These are phyloP conservation scores for Cystobasidium pallidum DNA, from an alignment of 1,284 basidiomycete species.

Conservation along the genomic window DNA sequence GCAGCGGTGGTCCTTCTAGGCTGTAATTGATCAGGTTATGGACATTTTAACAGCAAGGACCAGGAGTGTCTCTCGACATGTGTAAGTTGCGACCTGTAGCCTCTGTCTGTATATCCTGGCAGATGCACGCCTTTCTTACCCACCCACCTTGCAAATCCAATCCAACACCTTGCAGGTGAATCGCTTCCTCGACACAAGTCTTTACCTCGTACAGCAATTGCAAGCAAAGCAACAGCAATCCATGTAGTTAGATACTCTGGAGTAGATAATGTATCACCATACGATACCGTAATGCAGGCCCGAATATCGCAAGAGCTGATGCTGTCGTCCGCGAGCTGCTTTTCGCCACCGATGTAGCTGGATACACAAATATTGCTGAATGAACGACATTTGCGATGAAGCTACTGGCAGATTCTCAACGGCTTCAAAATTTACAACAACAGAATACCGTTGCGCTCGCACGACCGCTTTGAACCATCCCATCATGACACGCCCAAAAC, in stretches of 20 bases:
- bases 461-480: too few species aligned
- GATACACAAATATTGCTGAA: background rate
- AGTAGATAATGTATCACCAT: background rate
- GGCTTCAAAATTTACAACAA: background rate
- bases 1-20: too few species aligned
- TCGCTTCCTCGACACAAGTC: constrained; percentile 88
- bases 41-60: constrained; percentile 44
- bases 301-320: background rate
- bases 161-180: constrained; percentile 42
- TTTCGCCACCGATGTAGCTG: background rate
- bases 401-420: background rate
- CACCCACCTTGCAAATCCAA: background rate
- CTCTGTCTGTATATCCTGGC: background rate
- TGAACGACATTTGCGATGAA: too few species aligned
- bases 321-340: background rate
- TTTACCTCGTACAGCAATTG: constrained; percentile 81
- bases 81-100: constrained; percentile 1
- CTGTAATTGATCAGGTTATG: too few species aligned
- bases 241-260: background rate
- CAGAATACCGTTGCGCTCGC: background rate
- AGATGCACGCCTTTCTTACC: background rate
- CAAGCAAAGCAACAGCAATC: constrained; percentile 59
- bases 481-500: too few species aligned
- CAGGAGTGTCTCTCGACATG: constrained; percentile 42
- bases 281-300: background rate